Base-by-base conservation (phyloP, 768 basidiomycete genomes). In the Mycena polygramma region DNA sequence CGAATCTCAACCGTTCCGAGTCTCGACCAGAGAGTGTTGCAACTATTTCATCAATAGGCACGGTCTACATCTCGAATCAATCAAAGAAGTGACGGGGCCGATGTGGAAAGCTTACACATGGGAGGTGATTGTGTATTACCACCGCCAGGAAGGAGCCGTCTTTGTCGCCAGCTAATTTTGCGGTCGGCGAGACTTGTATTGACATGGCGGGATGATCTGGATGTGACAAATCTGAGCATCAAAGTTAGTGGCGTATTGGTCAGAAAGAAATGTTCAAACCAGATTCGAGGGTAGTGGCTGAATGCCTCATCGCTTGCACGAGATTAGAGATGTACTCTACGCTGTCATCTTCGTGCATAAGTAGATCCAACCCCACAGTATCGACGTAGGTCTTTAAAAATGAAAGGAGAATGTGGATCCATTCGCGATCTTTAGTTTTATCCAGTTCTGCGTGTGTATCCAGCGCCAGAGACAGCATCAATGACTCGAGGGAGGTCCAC, bases 401-500 rank as follows among this genome's bases (percentile, higher is more conserved):
- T 7, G 93, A 88, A 37, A 96, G 83, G 8, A 93, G 84, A 19
- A 92, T 86, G 70, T 93, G 89, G 24, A 94, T 87, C 95, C 95
- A 97, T 76, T 96, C 94, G 24, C 84, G 83, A 72, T 94, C 92
- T 66, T 84, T 89, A 8, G 86, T 81, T 73, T 87, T 89, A 17
- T 85, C 79, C n/a, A 92, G 79, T 24, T 83, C 77, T 2, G 81
- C 78, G 75, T 96, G 91, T 0, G 91, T 89, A 71, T 91, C 88
- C 46, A 97, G 82, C 1, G 94, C 93, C 57, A 87, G 87, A 15
- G 90, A 90, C 22, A 95, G 86, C 88, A 95, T 93, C 73, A 89
- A 90, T 3, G 91, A 91, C 75, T 96, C 92, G 53, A 96, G 80
- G 11, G 91, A 91, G 30, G 89, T 87, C 95, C 95, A 96, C 76